phyloP scores from a whole-genome alignment of 164 flowering plant species.

The Hamamelis virginiana region DNA sequence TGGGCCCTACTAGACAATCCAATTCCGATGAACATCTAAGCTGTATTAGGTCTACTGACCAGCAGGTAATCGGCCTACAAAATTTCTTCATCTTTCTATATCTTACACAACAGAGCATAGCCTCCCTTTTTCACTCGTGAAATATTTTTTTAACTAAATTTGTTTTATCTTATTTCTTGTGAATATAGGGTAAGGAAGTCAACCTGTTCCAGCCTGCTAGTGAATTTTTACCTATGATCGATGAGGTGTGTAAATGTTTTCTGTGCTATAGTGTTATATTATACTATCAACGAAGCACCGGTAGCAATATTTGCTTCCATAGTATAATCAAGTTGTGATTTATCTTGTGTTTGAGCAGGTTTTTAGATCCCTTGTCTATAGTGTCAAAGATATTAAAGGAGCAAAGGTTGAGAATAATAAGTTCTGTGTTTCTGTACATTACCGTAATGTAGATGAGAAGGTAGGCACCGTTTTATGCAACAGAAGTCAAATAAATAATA shows the following conservation, averaged over 20 bases:
- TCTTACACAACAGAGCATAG: background rate
- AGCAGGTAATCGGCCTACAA: slow-evolving; percentile 43
- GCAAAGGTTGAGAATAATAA: slow-evolving; percentile 65
- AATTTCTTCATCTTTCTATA: background rate
- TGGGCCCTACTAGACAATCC: slow-evolving; percentile 47
- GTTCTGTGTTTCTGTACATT: slow-evolving; percentile 76
- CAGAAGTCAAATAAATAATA: background rate
- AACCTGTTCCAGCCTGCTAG: slow-evolving; percentile 19
- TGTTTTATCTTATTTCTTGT: background rate
- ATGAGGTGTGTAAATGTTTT: slow-evolving; percentile 41
- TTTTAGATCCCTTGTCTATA: slow-evolving; percentile 43
- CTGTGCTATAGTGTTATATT: background rate
- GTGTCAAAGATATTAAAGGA: slow-evolving; percentile 48
- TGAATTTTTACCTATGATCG: slow-evolving; percentile 18
- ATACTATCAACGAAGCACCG: background rate
- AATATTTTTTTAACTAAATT: background rate
- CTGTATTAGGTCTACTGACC: slow-evolving; percentile 42
- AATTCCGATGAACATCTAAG: slow-evolving; percentile 33
- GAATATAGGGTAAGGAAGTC: slow-evolving; percentile 13
- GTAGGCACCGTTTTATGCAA: slow-evolving; percentile 19
- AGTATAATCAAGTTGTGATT: background rate
- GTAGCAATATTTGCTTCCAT: background rate
- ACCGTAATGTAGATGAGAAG: slow-evolving; percentile 69
- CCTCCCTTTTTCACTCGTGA: background rate
- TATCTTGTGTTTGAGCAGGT: slow-evolving; percentile 37